Evolutionary conservation across 345 rosid genomes (phyloP).

Genomic region (Melaleuca alternifolia): DNA sequence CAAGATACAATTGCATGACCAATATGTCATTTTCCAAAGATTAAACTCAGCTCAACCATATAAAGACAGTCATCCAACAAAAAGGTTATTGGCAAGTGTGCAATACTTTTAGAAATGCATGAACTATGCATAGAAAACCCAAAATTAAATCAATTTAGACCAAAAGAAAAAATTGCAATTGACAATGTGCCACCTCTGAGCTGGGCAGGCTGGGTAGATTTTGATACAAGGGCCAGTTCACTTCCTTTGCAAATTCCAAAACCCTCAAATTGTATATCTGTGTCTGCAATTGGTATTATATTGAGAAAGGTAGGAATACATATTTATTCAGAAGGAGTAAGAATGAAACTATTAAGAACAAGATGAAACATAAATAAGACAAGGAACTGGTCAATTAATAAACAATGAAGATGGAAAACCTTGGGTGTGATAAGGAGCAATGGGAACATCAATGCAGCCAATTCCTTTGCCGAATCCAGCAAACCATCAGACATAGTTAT

Average conservation of each 20-base stretch:
- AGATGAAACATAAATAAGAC: not conserved
- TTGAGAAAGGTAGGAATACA: not conserved
- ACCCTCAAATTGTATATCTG: slow-evolving; percentile 44
- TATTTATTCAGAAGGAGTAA: not conserved
- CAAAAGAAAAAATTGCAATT: not conserved
- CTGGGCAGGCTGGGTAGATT: slow-evolving; percentile 32
- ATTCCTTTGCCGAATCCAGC: slow-evolving; percentile 32
- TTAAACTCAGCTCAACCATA: not conserved
- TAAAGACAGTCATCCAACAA: not conserved
- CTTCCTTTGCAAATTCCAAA: slow-evolving; percentile 46
- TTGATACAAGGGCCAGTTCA: slow-evolving; percentile 57
- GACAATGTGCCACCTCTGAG: slow-evolving; percentile 33
- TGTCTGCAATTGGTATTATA: slow-evolving; percentile 36
- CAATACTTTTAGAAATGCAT: not conserved
- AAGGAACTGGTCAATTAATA: not conserved
- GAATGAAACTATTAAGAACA: not conserved
- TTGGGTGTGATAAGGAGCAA: slow-evolving; percentile 58
- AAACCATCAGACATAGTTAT: slow-evolving; percentile 30
- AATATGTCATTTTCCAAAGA: not conserved
- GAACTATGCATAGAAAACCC: not conserved
- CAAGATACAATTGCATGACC: not conserved
- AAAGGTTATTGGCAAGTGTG: not conserved
- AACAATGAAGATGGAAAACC: slow-evolving; percentile 27
- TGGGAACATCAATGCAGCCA: slow-evolving; percentile 67
- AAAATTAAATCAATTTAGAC: not conserved